Conservation (phyloP, 768 basidiomycete genomes). For the Mycena vitilis region DNA sequence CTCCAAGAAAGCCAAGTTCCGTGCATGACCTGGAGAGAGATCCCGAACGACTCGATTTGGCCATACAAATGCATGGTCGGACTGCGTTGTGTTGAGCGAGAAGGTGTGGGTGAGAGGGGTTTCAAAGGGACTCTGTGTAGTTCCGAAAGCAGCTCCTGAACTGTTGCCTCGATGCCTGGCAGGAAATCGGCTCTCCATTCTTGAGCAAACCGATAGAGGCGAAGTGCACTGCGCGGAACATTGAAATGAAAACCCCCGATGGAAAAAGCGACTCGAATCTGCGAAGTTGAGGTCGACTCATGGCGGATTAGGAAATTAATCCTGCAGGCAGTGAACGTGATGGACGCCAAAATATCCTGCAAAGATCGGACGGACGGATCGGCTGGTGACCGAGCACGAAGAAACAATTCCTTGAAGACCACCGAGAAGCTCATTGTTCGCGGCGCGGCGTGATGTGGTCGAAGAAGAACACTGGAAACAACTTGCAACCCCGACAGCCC, state of each 20-base stretch:
- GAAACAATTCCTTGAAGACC: conserved; percentile 61
- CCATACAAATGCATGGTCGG: conserved; percentile 63
- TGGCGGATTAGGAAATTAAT: conserved; percentile 59
- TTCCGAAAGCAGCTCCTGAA: conserved; percentile 75
- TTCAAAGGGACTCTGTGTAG: conserved; percentile 57
- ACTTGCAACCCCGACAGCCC: conserved; percentile 55
- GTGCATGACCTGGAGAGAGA: conserved; percentile 86
- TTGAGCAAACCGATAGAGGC: conserved; percentile 81
- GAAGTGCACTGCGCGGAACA: conserved; percentile 85
- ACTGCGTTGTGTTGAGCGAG: conserved; percentile 39
- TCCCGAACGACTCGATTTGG: conserved; percentile 60
- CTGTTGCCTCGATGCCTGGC: conserved; percentile 75
- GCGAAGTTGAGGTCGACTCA: conserved; percentile 54
- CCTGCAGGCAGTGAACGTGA: conserved; percentile 60
- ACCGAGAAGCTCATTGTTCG: conserved; percentile 61
- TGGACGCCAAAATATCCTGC: conserved; percentile 71
- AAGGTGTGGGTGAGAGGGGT: conserved; percentile 48
- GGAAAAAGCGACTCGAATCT: conserved; percentile 56
- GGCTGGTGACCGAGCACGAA: conserved; percentile 69
- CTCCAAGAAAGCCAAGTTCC: conserved; percentile 90
- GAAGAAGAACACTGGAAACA: conserved; percentile 50
- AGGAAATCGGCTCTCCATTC: conserved; percentile 88
- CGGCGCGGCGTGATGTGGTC: conserved; percentile 42
- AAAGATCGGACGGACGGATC: conserved; percentile 52
- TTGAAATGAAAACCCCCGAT: conserved; percentile 62